phyloP scores from a whole-genome alignment of 306 rosid genomes.

The Vicia villosa region DNA sequence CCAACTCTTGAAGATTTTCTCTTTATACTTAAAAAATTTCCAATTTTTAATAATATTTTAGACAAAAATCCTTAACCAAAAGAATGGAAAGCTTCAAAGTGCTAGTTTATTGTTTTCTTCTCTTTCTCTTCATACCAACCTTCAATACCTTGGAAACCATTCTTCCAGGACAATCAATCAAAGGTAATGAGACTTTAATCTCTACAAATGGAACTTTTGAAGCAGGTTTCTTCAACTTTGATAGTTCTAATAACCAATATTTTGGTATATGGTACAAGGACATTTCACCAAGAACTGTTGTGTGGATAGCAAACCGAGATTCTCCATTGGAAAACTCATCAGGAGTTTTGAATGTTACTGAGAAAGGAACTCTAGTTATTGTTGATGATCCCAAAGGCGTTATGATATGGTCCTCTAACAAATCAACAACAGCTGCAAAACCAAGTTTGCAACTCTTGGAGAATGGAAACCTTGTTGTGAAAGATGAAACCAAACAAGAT shows the following conservation, averaged over 20 bases:
- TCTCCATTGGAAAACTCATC: conserved; percentile 25
- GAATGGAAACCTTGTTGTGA: conserved; percentile 45
- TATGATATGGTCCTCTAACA: conserved; percentile 31
- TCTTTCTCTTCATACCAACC: conserved; percentile 26
- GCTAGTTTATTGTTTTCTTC: conserved; percentile 8
- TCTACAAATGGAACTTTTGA: conserved; percentile 32
- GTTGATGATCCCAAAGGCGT: conserved; percentile 14
- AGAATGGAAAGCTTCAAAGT: conserved; percentile 42
- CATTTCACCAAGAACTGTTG: conserved; percentile 33
- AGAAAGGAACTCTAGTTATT: conserved; percentile 32
- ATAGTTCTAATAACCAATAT: conserved; percentile 24
- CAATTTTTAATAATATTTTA: neutral
- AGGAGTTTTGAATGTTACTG: conserved; percentile 34
- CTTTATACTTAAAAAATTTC: neutral
- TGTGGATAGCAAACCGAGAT: conserved; percentile 46
- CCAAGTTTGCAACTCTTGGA: conserved; percentile 45
- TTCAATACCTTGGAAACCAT: conserved; percentile 21
- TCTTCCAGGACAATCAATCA: conserved; percentile 31
- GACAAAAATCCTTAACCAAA: neutral
- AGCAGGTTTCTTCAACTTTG: conserved; percentile 41
- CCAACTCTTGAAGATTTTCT: neutral
- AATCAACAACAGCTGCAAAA: conserved; percentile 13
- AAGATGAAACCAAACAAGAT: conserved; percentile 17
- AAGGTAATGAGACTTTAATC: conserved; percentile 25
- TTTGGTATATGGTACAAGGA: conserved; percentile 42